phyloP scores from a whole-genome alignment of 805 yeast species.

The Yamadazyma insecticola region DNA sequence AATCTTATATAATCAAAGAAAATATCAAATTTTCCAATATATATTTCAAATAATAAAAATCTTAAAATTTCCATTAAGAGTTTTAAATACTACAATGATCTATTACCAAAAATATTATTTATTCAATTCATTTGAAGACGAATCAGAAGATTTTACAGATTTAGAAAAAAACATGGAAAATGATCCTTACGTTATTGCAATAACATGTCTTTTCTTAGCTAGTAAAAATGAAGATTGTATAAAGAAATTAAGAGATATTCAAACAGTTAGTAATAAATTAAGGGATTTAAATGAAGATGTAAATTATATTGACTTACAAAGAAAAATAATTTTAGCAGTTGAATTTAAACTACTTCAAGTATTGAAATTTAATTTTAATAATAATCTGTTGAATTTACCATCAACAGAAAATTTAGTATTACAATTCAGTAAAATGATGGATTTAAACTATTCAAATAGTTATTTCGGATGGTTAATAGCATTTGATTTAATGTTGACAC shows the following conservation, averaged over 20 bases:
- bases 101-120: conserved; percentile 69
- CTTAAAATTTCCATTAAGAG: conserved; percentile 64
- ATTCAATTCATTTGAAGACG: conserved; percentile 52
- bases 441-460: conserved; percentile 28
- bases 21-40: conserved; percentile 50
- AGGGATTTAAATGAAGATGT: conserved; percentile 29
- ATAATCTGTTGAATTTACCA: conserved; percentile 38
- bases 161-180: conserved; percentile 31
- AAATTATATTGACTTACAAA: conserved; percentile 44
- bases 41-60: conserved; percentile 47
- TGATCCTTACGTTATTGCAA: conserved; percentile 58
- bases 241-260: conserved; percentile 64
- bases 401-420: conserved; percentile 61
- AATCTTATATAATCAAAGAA: conserved; percentile 44
- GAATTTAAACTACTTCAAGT: conserved; percentile 76
- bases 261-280: conserved; percentile 43
- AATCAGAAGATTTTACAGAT: conserved; percentile 19
- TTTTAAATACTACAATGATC: conserved; percentile 66
- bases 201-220: conserved; percentile 66
- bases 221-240: conserved; percentile 81
- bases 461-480: conserved; percentile 37
- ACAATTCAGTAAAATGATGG: conserved; percentile 50
- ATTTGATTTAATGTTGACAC: conserved; percentile 70
- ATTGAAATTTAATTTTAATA: conserved; percentile 75
- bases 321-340: conserved; percentile 50